Percentiles rank a stretch among this genome's conserved stretches.
Conservation (phyloP, 345 rosid genomes). For the Trapa bicornis region DNA sequence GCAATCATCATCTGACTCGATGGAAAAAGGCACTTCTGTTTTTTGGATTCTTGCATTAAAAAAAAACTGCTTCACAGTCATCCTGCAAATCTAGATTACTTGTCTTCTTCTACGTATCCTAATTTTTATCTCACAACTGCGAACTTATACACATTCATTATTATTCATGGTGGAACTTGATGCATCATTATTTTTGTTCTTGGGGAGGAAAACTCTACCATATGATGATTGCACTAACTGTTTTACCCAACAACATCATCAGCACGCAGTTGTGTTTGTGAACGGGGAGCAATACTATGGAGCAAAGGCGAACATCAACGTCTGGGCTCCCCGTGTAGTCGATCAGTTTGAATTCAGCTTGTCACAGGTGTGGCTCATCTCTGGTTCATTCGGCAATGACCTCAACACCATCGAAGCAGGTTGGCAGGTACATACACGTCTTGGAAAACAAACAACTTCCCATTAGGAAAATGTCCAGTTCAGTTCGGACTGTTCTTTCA, state of each 20-base stretch:
- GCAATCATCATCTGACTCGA: background rate
- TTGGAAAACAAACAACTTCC: background rate
- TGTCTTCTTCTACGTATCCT: background rate
- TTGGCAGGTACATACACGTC: conserved; percentile 61
- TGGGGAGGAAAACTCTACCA: background rate
- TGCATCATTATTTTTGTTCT: background rate
- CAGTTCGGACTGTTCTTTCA: background rate
- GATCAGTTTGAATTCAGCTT: conserved; percentile 75
- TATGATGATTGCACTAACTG: background rate
- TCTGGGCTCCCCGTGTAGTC: conserved; percentile 78
- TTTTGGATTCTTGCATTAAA: background rate
- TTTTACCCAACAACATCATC: conserved; percentile 9
- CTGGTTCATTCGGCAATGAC: conserved; percentile 89
- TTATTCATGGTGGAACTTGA: background rate
- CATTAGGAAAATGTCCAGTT: background rate
- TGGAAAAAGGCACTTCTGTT: background rate
- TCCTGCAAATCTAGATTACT: background rate
- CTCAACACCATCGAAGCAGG: conserved; percentile 98
- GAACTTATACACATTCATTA: background rate
- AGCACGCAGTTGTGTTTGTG: conserved; percentile 96
- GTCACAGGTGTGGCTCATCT: conserved; percentile 91
- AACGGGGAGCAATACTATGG: conserved; percentile 86
- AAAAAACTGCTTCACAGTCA: too few relatives aligned
- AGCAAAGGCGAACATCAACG: conserved; percentile 88
- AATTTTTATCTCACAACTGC: background rate